These are phyloP conservation scores for Suillus ampliporus DNA, from an alignment of 768 basidiomycete genomes.

Conservation along the genomic window DNA sequence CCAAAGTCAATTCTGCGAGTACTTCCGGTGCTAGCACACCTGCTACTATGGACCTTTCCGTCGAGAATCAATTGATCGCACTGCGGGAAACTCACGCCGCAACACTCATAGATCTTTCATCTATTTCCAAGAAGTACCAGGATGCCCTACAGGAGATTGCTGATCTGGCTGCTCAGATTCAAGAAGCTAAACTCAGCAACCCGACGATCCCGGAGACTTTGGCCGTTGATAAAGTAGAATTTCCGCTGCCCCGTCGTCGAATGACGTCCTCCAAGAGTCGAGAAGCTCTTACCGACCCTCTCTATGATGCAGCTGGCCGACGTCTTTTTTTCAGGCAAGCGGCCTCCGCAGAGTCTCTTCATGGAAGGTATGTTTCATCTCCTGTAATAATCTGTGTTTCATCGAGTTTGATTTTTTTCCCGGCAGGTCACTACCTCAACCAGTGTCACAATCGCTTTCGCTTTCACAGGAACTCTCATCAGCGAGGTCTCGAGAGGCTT, in stretches of 20 bases:
- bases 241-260: constrained; percentile 54
- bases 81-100: constrained; percentile 86
- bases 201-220: constrained; percentile 49
- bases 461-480: constrained; percentile 96
- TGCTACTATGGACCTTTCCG: constrained; percentile 40
- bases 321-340: constrained; percentile 89
- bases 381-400: constrained; percentile 13
- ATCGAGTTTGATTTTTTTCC: constrained; percentile 21
- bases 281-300: constrained; percentile 48
- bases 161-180: constrained; percentile 90
- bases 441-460: constrained; percentile 93
- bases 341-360: constrained; percentile 86
- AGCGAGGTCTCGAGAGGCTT: constrained; percentile 83
- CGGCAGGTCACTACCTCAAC: constrained; percentile 88
- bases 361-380: constrained; percentile 65
- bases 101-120: constrained; percentile 79
- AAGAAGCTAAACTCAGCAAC: constrained; percentile 79
- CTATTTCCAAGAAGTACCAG: constrained; percentile 81
- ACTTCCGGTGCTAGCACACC: constrained; percentile 37
- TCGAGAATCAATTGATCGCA: constrained; percentile 67
- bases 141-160: constrained; percentile 91
- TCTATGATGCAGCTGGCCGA: constrained; percentile 56
- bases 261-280: constrained; percentile 54
- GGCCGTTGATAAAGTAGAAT: constrained; percentile 48
- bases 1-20: constrained; percentile 36